phyloP scores from a whole-genome alignment of 257 asterid species.

The Anisodus acutangulus region DNA sequence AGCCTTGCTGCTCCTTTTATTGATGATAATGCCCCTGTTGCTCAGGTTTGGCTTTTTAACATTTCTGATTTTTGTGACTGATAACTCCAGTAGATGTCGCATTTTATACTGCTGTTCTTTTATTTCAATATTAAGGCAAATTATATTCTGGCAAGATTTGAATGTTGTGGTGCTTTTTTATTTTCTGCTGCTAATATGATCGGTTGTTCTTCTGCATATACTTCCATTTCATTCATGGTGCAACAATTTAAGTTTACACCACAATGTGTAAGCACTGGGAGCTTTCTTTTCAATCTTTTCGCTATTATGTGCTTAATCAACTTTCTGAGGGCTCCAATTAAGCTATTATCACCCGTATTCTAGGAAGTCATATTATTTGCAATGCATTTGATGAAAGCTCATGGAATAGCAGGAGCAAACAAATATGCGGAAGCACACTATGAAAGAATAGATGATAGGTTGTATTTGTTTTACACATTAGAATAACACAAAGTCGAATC shows the following conservation, averaged over 20 bases:
- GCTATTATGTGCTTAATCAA: background rate
- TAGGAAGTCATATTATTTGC: background rate
- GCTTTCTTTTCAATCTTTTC: background rate
- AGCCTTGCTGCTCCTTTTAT: conserved; percentile 93
- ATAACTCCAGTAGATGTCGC: background rate
- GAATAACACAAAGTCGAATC: background rate
- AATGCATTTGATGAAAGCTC: background rate
- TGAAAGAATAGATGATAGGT: background rate
- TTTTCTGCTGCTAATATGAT: conserved; percentile 17
- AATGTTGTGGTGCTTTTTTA: background rate
- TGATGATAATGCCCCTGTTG: conserved; percentile 77
- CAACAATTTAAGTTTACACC: background rate
- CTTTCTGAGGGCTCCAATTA: background rate
- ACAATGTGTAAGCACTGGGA: background rate
- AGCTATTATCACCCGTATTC: background rate
- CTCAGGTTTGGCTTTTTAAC: conserved; percentile 55
- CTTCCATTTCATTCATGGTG: background rate
- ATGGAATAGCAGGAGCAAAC: background rate
- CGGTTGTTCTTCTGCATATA: background rate
- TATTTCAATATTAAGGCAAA: background rate
- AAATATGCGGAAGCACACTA: background rate
- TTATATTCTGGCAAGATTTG: conserved; percentile 5
- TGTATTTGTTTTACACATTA: background rate
- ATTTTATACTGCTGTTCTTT: background rate
- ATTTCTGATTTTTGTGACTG: conserved; percentile 1